A percentile compares a stretch with the other conserved stretches of the same genome.
These are phyloP conservation scores for Curvularia hawaiiensis DNA, from an alignment of 2,329 filamentous ascomycete species.

Conservation along the genomic window DNA sequence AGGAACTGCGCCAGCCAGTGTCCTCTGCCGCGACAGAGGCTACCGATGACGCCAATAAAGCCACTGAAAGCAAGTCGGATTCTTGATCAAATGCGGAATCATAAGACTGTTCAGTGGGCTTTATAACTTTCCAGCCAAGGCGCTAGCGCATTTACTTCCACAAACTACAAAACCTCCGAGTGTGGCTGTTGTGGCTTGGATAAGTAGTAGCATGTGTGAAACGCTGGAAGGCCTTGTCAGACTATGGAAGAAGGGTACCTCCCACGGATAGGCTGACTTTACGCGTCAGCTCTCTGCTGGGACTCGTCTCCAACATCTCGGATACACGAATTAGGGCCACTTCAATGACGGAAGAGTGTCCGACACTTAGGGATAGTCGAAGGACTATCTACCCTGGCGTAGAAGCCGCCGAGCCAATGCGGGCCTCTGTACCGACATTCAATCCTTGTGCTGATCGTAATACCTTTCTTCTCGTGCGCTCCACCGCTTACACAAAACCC, in stretches of 20 bases:
- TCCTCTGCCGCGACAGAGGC: slow-evolving; percentile 7
- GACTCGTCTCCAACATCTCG: slow-evolving; percentile 35
- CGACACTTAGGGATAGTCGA: slow-evolving; percentile 14
- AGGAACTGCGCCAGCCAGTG: slow-evolving; percentile 68
- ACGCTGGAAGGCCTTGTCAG: slow-evolving; percentile 15
- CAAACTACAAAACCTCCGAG: slow-evolving; percentile 26
- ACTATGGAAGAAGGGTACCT: slow-evolving; percentile 13
- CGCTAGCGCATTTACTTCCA: slow-evolving; percentile 13
- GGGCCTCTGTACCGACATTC: slow-evolving; percentile 19
- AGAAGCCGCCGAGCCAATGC: slow-evolving; percentile 10
- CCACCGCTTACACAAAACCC: slow-evolving; percentile 18
- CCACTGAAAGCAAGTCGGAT: slow-evolving; percentile 30
- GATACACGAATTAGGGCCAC: slow-evolving; percentile 15
- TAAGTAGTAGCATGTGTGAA: slow-evolving; percentile 24
- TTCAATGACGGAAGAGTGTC: slow-evolving; percentile 18
- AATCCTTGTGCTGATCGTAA: slow-evolving; percentile 24
- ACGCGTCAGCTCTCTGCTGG: slow-evolving; percentile 25
- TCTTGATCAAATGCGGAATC: slow-evolving; percentile 18
- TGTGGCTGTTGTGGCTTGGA: slow-evolving; percentile 23
- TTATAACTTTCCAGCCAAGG: slow-evolving; percentile 7
- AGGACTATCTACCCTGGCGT: slow-evolving; percentile 8
- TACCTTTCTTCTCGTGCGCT: slow-evolving; percentile 17
- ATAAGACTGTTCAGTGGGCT: slow-evolving; percentile 1
- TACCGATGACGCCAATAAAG: slow-evolving; percentile 7
- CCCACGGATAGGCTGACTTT: slow-evolving; percentile 25